These are phyloP conservation scores for Choiromyces venosus DNA, from an alignment of 495 filamentous ascomycete species.

Conservation along the genomic window DNA sequence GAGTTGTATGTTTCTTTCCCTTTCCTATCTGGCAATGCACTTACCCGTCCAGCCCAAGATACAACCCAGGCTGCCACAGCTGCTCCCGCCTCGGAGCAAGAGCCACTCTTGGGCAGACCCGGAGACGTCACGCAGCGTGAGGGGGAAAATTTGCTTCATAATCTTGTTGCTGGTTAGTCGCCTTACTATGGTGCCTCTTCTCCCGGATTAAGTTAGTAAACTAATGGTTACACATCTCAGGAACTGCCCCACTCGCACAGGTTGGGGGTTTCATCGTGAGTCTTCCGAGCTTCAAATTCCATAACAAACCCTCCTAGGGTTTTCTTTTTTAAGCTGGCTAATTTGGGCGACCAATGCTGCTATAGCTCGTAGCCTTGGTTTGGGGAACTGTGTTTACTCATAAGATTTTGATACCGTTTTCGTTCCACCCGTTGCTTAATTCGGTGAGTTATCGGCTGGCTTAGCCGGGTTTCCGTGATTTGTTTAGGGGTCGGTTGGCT, in stretches of 20 bases:
- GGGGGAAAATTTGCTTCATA: slow-evolving; percentile 57
- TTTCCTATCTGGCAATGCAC: background rate
- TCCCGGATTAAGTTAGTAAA: slow-evolving; percentile 5
- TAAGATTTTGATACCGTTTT: slow-evolving; percentile 62
- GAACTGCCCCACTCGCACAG: slow-evolving; percentile 64
- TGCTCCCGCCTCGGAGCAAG: slow-evolving; percentile 52
- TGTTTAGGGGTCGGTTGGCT: background rate
- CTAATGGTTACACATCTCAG: slow-evolving; percentile 45
- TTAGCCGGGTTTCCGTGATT: slow-evolving; percentile 28
- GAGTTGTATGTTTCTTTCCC: slow-evolving; percentile 15
- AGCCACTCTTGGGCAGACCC: slow-evolving; percentile 68
- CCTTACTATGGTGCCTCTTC: slow-evolving; percentile 7
- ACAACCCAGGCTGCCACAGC: slow-evolving; percentile 6
- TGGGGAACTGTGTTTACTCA: slow-evolving; percentile 67
- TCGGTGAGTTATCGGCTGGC: slow-evolving; percentile 42
- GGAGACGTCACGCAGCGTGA: slow-evolving; percentile 69
- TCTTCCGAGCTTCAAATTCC: background rate
- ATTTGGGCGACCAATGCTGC: slow-evolving; percentile 43
- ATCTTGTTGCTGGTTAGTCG: slow-evolving; percentile 67
- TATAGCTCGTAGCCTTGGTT: slow-evolving; percentile 63
- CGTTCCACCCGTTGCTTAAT: slow-evolving; percentile 81
- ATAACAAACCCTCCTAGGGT: background rate
- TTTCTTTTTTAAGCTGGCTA: slow-evolving; percentile 46
- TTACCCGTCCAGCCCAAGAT: background rate
- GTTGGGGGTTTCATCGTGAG: slow-evolving; percentile 61